Base-by-base conservation (phyloP, 352 stramenopile genomes). In the Phytophthora tubulina region DNA sequence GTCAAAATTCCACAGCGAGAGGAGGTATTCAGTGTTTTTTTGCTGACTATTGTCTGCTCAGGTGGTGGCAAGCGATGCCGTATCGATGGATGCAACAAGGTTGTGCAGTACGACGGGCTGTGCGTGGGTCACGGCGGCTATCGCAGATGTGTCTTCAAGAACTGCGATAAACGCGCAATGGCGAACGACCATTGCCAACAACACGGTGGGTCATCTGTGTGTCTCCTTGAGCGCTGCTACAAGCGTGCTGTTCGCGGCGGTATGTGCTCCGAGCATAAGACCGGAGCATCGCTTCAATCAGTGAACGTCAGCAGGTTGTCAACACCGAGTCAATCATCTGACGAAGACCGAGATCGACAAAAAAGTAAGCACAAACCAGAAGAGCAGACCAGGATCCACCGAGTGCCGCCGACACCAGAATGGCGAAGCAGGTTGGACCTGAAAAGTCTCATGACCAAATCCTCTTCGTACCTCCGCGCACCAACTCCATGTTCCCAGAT, bases 101-200 rank as follows among this genome's bases (percentile, higher is more conserved):
- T 89, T 9, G 81, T 89, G 31, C 83, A 91, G 71, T 89, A 86
- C 46, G 82, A 87, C 14, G 75, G 82, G 21, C 80, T 89, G 0
- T 91, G 84, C 57, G 82, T 86, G 3, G 73, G 72, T 6, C 82
- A 88, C 42, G 82, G 82, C 14, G 82, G 82, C 10, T 88, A 80
- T 36, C 82, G 79, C n/a, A 68, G 72, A 63, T 89, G 82, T 63
- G 36, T 81, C 4, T 77, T 70, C 3, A 62, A 67, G n/a, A 75
- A 68, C 30, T 86, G 78, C 53, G 49, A 65, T 36, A 80, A 60
- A 31, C 80, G 80, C 7, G 75, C 79, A n/a, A 73, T 86, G 51
- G 53, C 75, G 7, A 86, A 83, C 35, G 71, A 82, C 30, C 83
- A 78, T 67, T 89, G 81, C 50, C 63, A 74, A 4, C 56, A 64